Evolutionary conservation across 1,139 yeast species (phyloP), one percentile per base, ranked within the genome.

Genomic region (Pichia norvegensis): DNA sequence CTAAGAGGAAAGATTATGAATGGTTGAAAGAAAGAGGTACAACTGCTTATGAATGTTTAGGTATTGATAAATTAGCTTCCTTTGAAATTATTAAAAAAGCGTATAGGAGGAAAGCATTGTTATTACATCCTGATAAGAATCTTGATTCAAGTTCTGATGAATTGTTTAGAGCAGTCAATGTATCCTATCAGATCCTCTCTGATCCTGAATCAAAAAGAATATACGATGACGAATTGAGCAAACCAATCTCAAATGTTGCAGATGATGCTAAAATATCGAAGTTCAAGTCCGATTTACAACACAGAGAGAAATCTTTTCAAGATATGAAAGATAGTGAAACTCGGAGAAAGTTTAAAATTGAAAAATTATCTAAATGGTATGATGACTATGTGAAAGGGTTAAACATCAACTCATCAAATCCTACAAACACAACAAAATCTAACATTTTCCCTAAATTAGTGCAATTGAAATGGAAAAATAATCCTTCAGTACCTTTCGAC

Each of bases 71-170:
- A 10, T 29, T 60, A 6, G 62, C 69, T 5, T 41, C 53, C 0
- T 55, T 57, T 0, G 54, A 56, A 4, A 63, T 67, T 3, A 45
- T 62, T 9, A 49, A 58, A 27, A 56, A 53, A 23, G 58, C 60
- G 2, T 63, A 60, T 41, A 49, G 65, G 22, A 50, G 46, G 36
- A 53, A 55, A 40, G 67, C 66, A 3, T 47, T 63, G 27, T 23
- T 50, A 21, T 47, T 52, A 2, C 67, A 63, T 56, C 82, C 82
- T 0, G 82, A 77, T 59, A 77, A 76, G 59, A 68, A 71, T 52
- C 55, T 61, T 4, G 57, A 67, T 4, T 64, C 65, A 1, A 47
- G 54, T 43, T 60, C 65, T 3, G 60, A 56, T 13, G 60, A 58
- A 21, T 60, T 65, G 51, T 76, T 76, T 55, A 67, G 70, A 37